Evolutionary conservation across 495 filamentous ascomycete genomes (phyloP).

Genomic region (Trichocladium uniseriatum): DNA sequence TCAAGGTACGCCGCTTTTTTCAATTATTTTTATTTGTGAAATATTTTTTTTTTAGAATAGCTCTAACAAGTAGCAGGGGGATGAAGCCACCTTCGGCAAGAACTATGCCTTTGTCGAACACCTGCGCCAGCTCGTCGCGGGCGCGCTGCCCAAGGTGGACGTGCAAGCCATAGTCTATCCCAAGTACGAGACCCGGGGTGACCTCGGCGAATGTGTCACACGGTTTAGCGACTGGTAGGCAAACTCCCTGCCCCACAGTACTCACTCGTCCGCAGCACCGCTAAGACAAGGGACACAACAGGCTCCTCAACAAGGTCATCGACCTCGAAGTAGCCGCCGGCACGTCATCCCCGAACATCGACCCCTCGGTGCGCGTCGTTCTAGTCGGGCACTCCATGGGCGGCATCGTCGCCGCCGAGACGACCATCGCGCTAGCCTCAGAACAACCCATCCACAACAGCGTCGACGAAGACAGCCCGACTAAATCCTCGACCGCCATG

Average conservation of each 20-base stretch:
- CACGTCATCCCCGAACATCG: constrained; percentile 80
- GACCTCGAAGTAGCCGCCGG: constrained; percentile 79
- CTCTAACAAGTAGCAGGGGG: constrained; percentile 53
- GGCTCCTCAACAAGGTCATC: constrained; percentile 86
- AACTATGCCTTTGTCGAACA: constrained; percentile 60
- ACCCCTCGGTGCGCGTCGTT: constrained; percentile 77
- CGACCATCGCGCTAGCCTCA: constrained; percentile 56
- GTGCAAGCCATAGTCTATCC: constrained; percentile 72
- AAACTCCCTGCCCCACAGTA: not conserved
- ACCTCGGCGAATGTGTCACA: constrained; percentile 68
- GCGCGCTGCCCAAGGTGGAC: constrained; percentile 62
- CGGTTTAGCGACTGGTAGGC: constrained; percentile 77
- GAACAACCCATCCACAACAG: constrained; percentile 54
- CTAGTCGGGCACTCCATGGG: constrained; percentile 94
- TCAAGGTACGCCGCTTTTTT: constrained; percentile 57
- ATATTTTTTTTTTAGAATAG: too few relatives aligned
- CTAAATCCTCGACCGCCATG: constrained; percentile 20
- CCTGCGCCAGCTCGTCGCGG: constrained; percentile 57
- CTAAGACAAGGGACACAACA: constrained; percentile 23
- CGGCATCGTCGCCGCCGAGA: constrained; percentile 90
- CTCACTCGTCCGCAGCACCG: constrained; percentile 1
- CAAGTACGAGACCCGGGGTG: constrained; percentile 84
- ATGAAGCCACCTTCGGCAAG: constrained; percentile 72
- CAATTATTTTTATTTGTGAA: too few relatives aligned
- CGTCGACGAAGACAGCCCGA: constrained; percentile 21